phyloP scores from a whole-genome alignment of 129 eudicot species.

The Ambrosia trifida region DNA sequence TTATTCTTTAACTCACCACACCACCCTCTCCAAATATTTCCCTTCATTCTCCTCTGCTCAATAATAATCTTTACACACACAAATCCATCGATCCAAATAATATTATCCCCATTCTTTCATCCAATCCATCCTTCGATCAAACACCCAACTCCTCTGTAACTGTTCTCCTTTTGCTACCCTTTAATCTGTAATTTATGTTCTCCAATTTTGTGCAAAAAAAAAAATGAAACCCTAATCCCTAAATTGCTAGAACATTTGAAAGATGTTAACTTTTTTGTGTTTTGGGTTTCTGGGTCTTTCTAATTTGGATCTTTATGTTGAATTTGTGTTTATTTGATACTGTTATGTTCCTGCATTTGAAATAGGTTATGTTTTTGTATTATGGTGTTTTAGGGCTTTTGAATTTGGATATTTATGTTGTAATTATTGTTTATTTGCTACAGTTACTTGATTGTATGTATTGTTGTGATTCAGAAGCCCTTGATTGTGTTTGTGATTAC shows the following conservation, averaged over 20 bases:
- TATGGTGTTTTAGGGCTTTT: not conserved
- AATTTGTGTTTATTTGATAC: too few species aligned
- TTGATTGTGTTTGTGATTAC: not conserved
- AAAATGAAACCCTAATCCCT: slow-evolving; percentile 33
- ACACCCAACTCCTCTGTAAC: slow-evolving; percentile 24
- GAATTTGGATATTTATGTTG: not conserved
- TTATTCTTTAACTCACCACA: too few species aligned
- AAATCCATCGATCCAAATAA: too few species aligned
- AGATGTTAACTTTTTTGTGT: not conserved
- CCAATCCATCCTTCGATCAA: not conserved
- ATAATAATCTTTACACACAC: too few species aligned
- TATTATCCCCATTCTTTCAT: not conserved
- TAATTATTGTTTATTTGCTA: not conserved
- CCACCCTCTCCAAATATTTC: not conserved
- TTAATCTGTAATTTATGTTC: not conserved
- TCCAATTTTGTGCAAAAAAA: not conserved
- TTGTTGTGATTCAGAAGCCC: not conserved
- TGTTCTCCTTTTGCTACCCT: slow-evolving; percentile 7
- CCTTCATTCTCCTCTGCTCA: not conserved
- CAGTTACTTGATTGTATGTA: not conserved
- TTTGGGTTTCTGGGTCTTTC: not conserved
- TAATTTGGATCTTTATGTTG: not conserved
- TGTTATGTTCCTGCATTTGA: not conserved
- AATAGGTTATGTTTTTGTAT: not conserved
- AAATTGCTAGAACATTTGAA: slow-evolving; percentile 4